A percentile compares a stretch with the other conserved stretches of the same genome.
Conservation (phyloP, 2,329 filamentous ascomycete genomes). For the Cytospora piceae region DNA sequence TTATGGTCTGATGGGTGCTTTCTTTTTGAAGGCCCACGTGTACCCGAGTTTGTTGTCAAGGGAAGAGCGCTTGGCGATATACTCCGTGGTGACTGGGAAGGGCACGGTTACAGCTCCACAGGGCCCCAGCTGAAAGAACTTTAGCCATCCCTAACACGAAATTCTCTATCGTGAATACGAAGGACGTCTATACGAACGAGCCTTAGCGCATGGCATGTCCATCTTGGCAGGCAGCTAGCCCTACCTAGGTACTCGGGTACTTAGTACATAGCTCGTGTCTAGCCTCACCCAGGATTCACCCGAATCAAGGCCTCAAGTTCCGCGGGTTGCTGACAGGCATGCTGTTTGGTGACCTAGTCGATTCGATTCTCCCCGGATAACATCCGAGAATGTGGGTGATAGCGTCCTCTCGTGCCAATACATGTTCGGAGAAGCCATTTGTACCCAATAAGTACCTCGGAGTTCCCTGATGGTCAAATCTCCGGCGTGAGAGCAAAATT, state of each 20-base stretch:
- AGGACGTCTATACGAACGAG: slow-evolving; percentile 3
- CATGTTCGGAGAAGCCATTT: background rate
- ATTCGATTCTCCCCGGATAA: background rate
- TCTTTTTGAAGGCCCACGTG: background rate
- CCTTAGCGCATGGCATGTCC: background rate
- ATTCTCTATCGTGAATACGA: background rate
- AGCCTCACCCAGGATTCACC: background rate
- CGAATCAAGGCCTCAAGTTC: background rate
- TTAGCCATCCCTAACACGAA: background rate
- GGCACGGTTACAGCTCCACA: background rate
- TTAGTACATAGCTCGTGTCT: background rate
- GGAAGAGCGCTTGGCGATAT: background rate
- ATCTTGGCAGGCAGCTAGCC: slow-evolving; percentile 9
- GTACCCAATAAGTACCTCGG: background rate
- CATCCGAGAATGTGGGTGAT: background rate
- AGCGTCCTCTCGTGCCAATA: background rate
- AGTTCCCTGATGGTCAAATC: too few species aligned
- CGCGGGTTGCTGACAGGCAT: background rate
- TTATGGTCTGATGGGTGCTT: background rate
- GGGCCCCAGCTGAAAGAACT: background rate
- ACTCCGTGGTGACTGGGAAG: background rate
- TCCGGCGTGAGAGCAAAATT: background rate
- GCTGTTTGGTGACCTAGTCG: background rate
- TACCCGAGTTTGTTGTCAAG: background rate
- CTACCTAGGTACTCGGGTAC: too few species aligned